These are phyloP conservation scores for Solanum peruvianum DNA, from an alignment of 257 asterid species.

Conservation along the genomic window DNA sequence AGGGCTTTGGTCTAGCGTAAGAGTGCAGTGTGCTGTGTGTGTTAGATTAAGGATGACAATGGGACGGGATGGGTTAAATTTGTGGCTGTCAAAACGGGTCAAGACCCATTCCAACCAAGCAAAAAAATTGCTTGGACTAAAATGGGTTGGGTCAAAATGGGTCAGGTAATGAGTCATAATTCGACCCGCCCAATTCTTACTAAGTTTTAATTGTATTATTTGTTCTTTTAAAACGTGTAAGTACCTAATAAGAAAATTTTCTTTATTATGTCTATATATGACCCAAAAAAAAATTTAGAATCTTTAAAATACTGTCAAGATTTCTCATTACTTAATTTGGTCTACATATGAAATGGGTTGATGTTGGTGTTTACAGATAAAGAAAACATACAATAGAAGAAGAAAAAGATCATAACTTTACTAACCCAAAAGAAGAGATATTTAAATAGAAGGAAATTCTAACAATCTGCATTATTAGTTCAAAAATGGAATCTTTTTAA, in stretches of 20 bases:
- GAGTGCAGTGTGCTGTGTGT: neutral
- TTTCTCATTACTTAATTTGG: neutral
- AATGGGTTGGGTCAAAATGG: neutral
- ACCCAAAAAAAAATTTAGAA: neutral
- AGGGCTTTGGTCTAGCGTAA: neutral
- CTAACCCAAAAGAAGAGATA: too few species aligned
- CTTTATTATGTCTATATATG: too few species aligned
- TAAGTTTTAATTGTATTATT: too few species aligned
- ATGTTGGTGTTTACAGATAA: neutral
- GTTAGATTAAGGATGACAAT: neutral
- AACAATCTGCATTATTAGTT: too few species aligned
- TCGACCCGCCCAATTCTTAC: neutral
- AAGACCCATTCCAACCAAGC: neutral
- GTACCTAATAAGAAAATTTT: neutral
- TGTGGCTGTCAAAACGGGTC: neutral
- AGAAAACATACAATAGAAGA: too few species aligned
- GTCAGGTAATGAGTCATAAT: neutral
- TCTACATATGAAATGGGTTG: neutral
- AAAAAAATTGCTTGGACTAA: neutral
- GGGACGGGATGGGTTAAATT: neutral
- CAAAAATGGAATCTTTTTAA: too few species aligned
- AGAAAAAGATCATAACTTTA: too few species aligned
- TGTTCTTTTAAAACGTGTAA: neutral
- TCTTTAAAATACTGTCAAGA: neutral
- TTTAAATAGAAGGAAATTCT: too few species aligned